Percentiles rank a stretch among this genome's conserved stretches.
phyloP scores from a whole-genome alignment of 2,329 filamentous ascomycete species.

The Sporothrix dimorphospora region DNA sequence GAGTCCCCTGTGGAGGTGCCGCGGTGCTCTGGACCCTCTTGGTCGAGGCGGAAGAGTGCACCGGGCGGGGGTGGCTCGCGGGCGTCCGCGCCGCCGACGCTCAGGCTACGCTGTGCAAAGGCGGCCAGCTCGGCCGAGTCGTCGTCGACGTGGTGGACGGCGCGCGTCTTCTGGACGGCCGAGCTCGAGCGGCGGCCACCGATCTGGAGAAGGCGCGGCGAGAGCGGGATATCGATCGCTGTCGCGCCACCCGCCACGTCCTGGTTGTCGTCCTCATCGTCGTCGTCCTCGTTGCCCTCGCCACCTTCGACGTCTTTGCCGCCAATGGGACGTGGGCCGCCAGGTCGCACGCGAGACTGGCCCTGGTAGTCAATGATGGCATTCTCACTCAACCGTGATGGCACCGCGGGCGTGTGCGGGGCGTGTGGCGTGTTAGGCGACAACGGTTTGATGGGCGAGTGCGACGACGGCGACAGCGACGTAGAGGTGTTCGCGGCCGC shows the following conservation, averaged over 20 bases:
- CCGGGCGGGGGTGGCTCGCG: slow-evolving; percentile 68
- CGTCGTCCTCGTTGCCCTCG: slow-evolving; percentile 27
- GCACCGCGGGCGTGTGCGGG: slow-evolving; percentile 91
- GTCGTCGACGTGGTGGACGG: slow-evolving; percentile 50
- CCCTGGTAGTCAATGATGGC: slow-evolving; percentile 72
- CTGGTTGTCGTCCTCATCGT: slow-evolving; percentile 39
- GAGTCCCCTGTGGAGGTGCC: background rate
- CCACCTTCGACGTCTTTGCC: background rate
- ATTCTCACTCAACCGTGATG: slow-evolving; percentile 89
- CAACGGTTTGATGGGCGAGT: slow-evolving; percentile 86
- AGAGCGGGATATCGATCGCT: slow-evolving; percentile 74
- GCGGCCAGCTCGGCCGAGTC: slow-evolving; percentile 63
- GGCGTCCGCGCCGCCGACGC: slow-evolving; percentile 67
- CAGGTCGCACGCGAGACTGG: slow-evolving; percentile 39
- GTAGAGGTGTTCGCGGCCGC: slow-evolving; percentile 52
- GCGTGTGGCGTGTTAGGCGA: slow-evolving; percentile 92
- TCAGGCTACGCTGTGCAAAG: slow-evolving; percentile 68
- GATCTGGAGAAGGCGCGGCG: slow-evolving; percentile 58
- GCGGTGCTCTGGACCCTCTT: slow-evolving; percentile 41
- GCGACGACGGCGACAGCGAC: slow-evolving; percentile 75
- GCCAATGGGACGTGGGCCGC: background rate
- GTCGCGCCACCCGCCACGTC: slow-evolving; percentile 57
- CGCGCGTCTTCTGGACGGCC: slow-evolving; percentile 65
- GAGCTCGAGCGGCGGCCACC: slow-evolving; percentile 66
- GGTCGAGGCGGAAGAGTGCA: slow-evolving; percentile 57